Conservation (phyloP, 2,329 filamentous ascomycete species). For the Botrytis sinoallii region DNA sequence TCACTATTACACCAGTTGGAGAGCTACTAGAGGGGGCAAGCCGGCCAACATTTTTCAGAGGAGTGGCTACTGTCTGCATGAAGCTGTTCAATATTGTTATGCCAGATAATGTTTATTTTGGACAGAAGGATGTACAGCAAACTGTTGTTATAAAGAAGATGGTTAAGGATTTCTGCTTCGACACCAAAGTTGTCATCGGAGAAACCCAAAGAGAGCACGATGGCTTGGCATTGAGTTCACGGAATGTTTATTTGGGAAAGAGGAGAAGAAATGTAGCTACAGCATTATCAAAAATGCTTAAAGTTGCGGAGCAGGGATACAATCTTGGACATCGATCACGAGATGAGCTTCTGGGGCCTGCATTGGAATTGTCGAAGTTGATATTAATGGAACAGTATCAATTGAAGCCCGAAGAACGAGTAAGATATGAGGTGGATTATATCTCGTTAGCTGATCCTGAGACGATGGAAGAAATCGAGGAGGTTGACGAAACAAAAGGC, state of each 20-base stretch:
- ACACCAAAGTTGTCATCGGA: conserved; percentile 69
- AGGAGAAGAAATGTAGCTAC: conserved; percentile 69
- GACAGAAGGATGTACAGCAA: conserved; percentile 97
- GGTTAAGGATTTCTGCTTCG: conserved; percentile 82
- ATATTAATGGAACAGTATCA: conserved; percentile 60
- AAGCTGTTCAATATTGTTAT: conserved; percentile 84
- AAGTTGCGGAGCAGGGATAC: conserved; percentile 68
- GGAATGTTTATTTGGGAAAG: conserved; percentile 87
- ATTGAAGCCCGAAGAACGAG: conserved; percentile 57
- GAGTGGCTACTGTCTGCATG: conserved; percentile 94
- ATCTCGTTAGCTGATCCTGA: conserved; percentile 85
- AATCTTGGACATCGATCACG: conserved; percentile 50
- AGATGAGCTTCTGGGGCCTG: conserved; percentile 68
- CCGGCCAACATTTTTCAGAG: conserved; percentile 91
- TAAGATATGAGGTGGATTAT: conserved; percentile 82
- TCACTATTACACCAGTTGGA: conserved; percentile 82
- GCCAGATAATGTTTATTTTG: conserved; percentile 83
- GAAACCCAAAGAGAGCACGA: conserved; percentile 74
- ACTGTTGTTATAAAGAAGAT: conserved; percentile 84
- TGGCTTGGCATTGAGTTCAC: conserved; percentile 84
- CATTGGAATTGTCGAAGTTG: conserved; percentile 56
- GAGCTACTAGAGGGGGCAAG: conserved; percentile 79
- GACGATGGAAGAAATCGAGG: conserved; percentile 73
- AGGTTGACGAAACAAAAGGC: conserved; percentile 66
- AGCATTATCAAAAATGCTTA: conserved; percentile 67